phyloP scores from a whole-genome alignment of 148 eudicot genomes.

The Polygonum maritimum region DNA sequence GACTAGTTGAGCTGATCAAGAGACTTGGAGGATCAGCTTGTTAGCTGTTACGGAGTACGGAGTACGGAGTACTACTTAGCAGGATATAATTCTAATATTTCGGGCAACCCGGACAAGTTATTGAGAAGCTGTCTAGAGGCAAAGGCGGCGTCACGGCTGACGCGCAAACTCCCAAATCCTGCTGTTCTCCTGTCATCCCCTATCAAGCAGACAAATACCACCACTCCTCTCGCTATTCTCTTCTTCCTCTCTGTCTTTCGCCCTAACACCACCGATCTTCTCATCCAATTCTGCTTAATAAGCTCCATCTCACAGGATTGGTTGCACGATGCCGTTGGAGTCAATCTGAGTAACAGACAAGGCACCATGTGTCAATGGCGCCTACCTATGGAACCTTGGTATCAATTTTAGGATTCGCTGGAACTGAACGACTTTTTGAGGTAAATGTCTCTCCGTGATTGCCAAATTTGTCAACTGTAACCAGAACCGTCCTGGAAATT shows the following conservation, averaged over 20 bases:
- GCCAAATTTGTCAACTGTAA: neutral
- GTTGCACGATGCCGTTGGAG: neutral
- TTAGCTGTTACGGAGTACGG: no score
- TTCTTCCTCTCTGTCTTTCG: neutral
- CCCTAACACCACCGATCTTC: constrained; percentile 4
- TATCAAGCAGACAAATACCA: neutral
- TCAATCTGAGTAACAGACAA: constrained; percentile 2
- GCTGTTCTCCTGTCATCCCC: neutral
- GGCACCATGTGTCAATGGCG: constrained; percentile 9
- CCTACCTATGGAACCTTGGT: constrained; percentile 5
- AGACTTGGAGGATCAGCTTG: no score
- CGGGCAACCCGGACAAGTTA: neutral
- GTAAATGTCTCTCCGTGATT: neutral
- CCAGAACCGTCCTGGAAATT: neutral
- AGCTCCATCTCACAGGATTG: neutral
- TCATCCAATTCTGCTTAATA: neutral
- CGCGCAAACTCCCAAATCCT: constrained; percentile 6
- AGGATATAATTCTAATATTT: no score
- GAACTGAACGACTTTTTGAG: neutral
- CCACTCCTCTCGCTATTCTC: neutral
- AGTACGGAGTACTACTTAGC: no score
- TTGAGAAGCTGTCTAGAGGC: neutral
- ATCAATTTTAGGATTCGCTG: neutral
- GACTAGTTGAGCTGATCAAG: no score
- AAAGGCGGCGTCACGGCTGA: constrained; percentile 8